A percentile compares a stretch with the other conserved stretches of the same genome.
phyloP scores from a whole-genome alignment of 257 asterid species.

The Asclepias syriaca region DNA sequence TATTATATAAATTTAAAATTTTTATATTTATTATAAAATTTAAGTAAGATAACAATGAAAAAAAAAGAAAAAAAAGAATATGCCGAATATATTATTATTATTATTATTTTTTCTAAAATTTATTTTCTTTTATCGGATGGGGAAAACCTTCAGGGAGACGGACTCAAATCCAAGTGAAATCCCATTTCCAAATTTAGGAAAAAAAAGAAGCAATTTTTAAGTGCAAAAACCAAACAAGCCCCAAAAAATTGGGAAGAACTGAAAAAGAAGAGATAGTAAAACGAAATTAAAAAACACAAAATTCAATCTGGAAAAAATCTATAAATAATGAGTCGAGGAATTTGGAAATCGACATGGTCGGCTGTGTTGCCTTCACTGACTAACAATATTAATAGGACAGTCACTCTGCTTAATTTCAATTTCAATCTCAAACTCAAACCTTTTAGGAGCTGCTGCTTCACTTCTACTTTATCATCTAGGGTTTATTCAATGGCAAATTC shows the following conservation, averaged over 20 bases:
- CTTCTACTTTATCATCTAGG: constrained; percentile 23
- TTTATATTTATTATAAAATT: too few species aligned
- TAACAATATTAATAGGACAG: background rate
- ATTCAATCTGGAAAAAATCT: background rate
- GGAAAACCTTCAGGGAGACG: too few species aligned
- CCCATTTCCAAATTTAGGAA: too few species aligned
- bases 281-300: background rate
- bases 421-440: constrained; percentile 29
- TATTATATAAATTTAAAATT: too few species aligned
- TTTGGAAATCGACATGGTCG: constrained; percentile 9
- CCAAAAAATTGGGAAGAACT: background rate
- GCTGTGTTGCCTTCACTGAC: constrained; percentile 11
- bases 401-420: constrained; percentile 38
- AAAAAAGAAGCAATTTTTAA: too few species aligned
- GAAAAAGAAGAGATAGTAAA: background rate
- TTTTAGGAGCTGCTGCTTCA: constrained; percentile 17
- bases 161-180: too few species aligned
- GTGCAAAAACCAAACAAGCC: too few species aligned
- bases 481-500: constrained; percentile 46
- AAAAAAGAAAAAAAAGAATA: too few species aligned
- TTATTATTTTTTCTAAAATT: too few species aligned
- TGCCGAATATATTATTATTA: too few species aligned
- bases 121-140: too few species aligned
- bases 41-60: too few species aligned
- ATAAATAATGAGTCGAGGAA: constrained; percentile 13